Evolutionary conservation across 768 basidiomycete genomes (phyloP).

Genomic region (Rhizopogon salebrosus): DNA sequence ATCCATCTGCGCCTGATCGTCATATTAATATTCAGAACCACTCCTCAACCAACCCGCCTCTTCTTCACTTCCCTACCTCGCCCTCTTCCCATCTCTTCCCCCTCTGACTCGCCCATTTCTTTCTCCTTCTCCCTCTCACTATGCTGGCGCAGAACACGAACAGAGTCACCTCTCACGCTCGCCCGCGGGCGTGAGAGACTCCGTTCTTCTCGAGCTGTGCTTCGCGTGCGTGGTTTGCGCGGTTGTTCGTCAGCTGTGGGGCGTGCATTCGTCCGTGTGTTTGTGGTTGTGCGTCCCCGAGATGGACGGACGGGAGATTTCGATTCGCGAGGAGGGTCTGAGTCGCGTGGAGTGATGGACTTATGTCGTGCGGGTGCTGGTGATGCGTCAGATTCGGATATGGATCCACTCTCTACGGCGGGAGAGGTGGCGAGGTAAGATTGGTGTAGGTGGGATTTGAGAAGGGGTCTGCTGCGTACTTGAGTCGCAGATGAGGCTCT

Average conservation of each 20-base stretch:
- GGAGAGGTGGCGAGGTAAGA: too few relatives aligned
- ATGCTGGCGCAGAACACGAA: not conserved
- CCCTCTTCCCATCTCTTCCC: slow-evolving; percentile 4
- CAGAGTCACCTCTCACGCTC: not conserved
- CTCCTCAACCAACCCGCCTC: slow-evolving; percentile 16
- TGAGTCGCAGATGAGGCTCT: slow-evolving; percentile 3
- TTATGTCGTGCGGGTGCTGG: too few relatives aligned
- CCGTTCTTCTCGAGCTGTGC: slow-evolving; percentile 1
- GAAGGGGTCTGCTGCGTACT: slow-evolving; percentile 1
- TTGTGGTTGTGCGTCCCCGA: too few relatives aligned
- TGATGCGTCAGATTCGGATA: too few relatives aligned
- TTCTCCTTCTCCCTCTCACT: slow-evolving; percentile 10
- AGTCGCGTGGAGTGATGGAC: too few relatives aligned
- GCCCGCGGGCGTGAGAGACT: not conserved
- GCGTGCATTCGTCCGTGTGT: too few relatives aligned
- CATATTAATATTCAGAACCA: not conserved
- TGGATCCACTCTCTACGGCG: too few relatives aligned
- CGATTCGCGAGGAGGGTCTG: not conserved
- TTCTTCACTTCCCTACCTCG: slow-evolving; percentile 24
- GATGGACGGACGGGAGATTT: slow-evolving; percentile 1
- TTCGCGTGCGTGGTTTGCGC: not conserved
- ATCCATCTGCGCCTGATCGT: not conserved
- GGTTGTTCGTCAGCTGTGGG: too few relatives aligned
- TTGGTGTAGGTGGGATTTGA: not conserved
- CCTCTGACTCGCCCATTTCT: slow-evolving; percentile 3